Conservation (phyloP, 1,139 yeast genomes). For the Candida gigantensis region DNA sequence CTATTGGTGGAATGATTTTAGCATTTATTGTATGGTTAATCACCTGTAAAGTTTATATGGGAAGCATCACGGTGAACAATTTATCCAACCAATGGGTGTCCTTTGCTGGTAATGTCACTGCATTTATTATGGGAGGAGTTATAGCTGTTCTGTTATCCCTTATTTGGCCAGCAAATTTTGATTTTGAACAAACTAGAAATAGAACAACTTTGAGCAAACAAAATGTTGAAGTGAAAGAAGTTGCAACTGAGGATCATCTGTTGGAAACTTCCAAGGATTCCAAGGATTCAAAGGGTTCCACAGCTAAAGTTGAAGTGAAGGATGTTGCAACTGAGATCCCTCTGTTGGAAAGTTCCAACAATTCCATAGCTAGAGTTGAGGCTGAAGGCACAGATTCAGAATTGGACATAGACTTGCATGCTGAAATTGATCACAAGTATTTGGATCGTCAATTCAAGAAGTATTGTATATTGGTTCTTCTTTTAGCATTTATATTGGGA, state of each 20-base stretch:
- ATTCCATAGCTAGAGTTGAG: background rate
- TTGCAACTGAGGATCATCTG: background rate
- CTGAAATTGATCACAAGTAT: slow-evolving; percentile 18
- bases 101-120: slow-evolving; percentile 20
- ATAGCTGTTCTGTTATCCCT: slow-evolving; percentile 28
- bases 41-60: slow-evolving; percentile 22
- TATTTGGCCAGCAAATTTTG: slow-evolving; percentile 40
- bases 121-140: slow-evolving; percentile 29
- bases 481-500: slow-evolving; percentile 16
- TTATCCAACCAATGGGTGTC: slow-evolving; percentile 23
- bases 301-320: slow-evolving; percentile 4
- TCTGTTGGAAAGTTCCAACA: too few relatives aligned
- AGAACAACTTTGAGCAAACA: slow-evolving; percentile 26
- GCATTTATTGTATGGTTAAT: slow-evolving; percentile 24
- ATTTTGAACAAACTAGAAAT: slow-evolving; percentile 33
- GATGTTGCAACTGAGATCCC: background rate
- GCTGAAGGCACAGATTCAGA: slow-evolving; percentile 10
- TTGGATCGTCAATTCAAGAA: slow-evolving; percentile 22
- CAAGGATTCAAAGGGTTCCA: too few relatives aligned
- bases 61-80: slow-evolving; percentile 24
- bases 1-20: slow-evolving; percentile 27
- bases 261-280: too few relatives aligned
- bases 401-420: slow-evolving; percentile 12
- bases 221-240: background rate
- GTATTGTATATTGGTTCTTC: slow-evolving; percentile 18